phyloP scores from a whole-genome alignment of 106 monocot species.

The Hemerocallis citrina region DNA sequence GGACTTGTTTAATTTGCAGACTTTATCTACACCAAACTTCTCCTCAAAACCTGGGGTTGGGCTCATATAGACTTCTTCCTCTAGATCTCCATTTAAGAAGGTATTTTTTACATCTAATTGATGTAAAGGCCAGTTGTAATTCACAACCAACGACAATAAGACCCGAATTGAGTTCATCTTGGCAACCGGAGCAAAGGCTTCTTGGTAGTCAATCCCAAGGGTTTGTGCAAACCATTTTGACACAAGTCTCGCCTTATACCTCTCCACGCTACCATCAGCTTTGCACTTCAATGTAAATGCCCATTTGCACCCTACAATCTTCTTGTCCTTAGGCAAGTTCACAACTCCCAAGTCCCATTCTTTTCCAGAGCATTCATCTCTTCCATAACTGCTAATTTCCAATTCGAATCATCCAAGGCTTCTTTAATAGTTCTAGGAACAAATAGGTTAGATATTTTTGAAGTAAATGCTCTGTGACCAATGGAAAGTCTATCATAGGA shows the following conservation, averaged over 20 bases:
- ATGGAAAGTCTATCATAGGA: not conserved
- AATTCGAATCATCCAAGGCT: not conserved
- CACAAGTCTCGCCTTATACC: not conserved
- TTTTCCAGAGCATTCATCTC: conserved; percentile 8
- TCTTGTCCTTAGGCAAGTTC: not conserved
- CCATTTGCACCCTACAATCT: not conserved
- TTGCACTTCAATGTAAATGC: not conserved
- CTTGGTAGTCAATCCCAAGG: not conserved
- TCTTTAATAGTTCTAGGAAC: conserved; percentile 1
- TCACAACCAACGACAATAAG: not conserved
- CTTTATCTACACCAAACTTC: not conserved
- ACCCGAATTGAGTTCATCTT: not conserved
- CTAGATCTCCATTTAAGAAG: not conserved
- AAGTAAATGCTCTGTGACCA: not conserved
- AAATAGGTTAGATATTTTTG: not conserved
- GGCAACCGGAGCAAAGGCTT: not conserved
- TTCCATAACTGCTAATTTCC: not conserved
- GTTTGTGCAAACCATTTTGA: conserved; percentile 3
- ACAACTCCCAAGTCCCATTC: not conserved
- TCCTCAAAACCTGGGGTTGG: not conserved
- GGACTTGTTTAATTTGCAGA: not conserved
- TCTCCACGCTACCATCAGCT: not conserved
- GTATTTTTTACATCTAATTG: not conserved
- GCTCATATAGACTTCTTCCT: not conserved
- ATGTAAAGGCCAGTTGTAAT: not conserved